Evolutionary conservation across 768 basidiomycete genomes (phyloP).

Genomic region (Mycena floridula): DNA sequence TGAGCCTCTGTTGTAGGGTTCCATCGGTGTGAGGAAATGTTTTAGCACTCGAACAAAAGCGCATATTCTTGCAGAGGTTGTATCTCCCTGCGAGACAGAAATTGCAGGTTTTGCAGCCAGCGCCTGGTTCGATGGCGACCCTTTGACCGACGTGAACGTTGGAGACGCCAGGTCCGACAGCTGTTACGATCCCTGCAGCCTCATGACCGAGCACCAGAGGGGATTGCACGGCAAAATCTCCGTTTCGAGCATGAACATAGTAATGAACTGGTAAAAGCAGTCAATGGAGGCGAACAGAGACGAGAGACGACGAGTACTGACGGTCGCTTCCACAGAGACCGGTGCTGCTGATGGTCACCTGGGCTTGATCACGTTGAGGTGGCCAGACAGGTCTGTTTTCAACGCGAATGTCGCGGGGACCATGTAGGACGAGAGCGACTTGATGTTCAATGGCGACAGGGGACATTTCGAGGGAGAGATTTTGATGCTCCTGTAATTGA

Average conservation of each 20-base stretch:
- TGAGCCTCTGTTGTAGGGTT: slow-evolving; percentile 81
- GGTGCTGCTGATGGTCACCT: slow-evolving; percentile 75
- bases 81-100: slow-evolving; percentile 75
- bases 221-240: slow-evolving; percentile 80
- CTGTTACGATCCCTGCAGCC: slow-evolving; percentile 79
- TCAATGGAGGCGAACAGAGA: background rate
- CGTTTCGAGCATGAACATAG: slow-evolving; percentile 84
- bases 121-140: slow-evolving; percentile 91
- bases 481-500: too few species aligned
- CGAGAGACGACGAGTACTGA: slow-evolving; percentile 26
- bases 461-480: too few species aligned
- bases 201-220: slow-evolving; percentile 95
- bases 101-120: slow-evolving; percentile 74
- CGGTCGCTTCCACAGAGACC: slow-evolving; percentile 89
- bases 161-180: slow-evolving; percentile 69
- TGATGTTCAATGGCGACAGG: slow-evolving; percentile 43
- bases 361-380: slow-evolving; percentile 67
- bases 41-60: slow-evolving; percentile 86
- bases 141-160: slow-evolving; percentile 57
- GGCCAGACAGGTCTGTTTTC: slow-evolving; percentile 70
- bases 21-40: slow-evolving; percentile 92
- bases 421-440: slow-evolving; percentile 76
- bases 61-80: slow-evolving; percentile 88
- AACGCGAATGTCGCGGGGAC: slow-evolving; percentile 74
- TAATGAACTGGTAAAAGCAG: slow-evolving; percentile 66